phyloP scores from a whole-genome alignment of 1,284 basidiomycete genomes.

The Volvariella surrecta region DNA sequence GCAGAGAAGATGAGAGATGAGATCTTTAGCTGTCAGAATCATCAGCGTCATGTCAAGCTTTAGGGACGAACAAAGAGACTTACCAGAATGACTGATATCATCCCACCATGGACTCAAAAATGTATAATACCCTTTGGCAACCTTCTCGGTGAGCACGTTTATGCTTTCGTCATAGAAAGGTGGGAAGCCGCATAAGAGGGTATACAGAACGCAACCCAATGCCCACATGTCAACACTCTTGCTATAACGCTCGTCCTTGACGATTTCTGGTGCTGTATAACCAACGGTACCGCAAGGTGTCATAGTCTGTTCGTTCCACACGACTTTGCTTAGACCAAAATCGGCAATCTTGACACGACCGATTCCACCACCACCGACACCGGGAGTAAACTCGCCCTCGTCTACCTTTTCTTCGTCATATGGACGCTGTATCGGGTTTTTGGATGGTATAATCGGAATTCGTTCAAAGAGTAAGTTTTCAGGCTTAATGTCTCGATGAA shows the following conservation, averaged over 20 bases:
- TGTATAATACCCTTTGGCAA: conserved; percentile 95
- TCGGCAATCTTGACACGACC: conserved; percentile 98
- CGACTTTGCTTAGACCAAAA: conserved; percentile 96
- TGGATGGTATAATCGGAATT: conserved; percentile 90
- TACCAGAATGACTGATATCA: conserved; percentile 79
- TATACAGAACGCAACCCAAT: conserved; percentile 96
- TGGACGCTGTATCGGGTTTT: conserved; percentile 66
- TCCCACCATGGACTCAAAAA: conserved; percentile 99
- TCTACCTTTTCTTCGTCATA: conserved; percentile 99
- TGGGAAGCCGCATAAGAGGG: conserved; percentile 96
- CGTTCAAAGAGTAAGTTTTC: conserved; percentile 95
- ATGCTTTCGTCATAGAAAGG: conserved; percentile 99
- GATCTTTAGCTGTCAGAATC: conserved; percentile 70
- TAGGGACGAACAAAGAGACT: conserved; percentile 13
- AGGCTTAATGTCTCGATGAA: conserved; percentile 98
- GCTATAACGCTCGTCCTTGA: conserved; percentile 98
- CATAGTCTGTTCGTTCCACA: conserved; percentile 99
- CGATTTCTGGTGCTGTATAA: conserved; percentile 99
- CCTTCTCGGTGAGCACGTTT: conserved; percentile 96
- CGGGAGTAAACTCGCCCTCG: conserved; percentile 91
- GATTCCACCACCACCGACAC: conserved; percentile 93
- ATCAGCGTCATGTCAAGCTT: conserved; percentile 3
- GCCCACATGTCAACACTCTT: conserved; percentile 99
- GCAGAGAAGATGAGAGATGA: conserved; percentile 92
- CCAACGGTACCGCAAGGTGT: conserved; percentile 99